phyloP scores from a whole-genome alignment of 176 grass and related monocot genomes.

The Ensete ventricosum region DNA sequence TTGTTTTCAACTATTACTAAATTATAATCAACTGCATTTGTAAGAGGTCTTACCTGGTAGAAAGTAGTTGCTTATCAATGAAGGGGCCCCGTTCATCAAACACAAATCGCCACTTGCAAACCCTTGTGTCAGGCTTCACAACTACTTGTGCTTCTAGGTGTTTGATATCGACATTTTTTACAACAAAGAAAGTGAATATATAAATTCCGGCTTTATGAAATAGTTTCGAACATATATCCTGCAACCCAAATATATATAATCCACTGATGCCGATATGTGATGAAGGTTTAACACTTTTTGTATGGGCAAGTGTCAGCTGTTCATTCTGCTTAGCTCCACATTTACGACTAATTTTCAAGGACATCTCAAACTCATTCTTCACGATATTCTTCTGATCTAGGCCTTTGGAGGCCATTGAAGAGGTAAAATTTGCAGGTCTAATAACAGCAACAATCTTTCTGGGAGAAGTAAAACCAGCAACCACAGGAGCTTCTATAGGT shows the following conservation, averaged over 20 bases:
- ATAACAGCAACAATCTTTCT: slow-evolving; percentile 30
- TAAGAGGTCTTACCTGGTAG: too few relatives aligned
- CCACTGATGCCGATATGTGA: slow-evolving; percentile 23
- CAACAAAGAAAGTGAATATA: too few relatives aligned
- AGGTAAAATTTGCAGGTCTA: slow-evolving; percentile 8
- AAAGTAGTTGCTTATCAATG: too few relatives aligned
- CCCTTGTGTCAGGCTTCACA: too few relatives aligned
- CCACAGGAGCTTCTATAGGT: slow-evolving; percentile 12
- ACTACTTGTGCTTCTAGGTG: too few relatives aligned
- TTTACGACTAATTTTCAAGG: slow-evolving; percentile 19
- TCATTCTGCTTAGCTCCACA: neutral
- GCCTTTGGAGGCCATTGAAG: slow-evolving; percentile 4
- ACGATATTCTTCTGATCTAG: slow-evolving; percentile 23
- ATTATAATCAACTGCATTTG: too few relatives aligned
- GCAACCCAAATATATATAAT: slow-evolving; percentile 27
- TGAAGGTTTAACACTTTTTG: slow-evolving; percentile 21
- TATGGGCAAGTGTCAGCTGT: slow-evolving; percentile 9
- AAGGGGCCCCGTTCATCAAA: too few relatives aligned
- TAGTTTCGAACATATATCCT: neutral
- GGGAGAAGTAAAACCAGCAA: slow-evolving; percentile 31
- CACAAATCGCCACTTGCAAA: too few relatives aligned
- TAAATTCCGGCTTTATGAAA: too few relatives aligned
- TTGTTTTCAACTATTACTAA: too few relatives aligned
- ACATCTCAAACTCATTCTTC: slow-evolving; percentile 36
- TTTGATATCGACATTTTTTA: too few relatives aligned